Percentiles rank a stretch among this genome's conserved stretches.
Evolutionary conservation across 805 yeast species (phyloP).

Genomic region (Candida ovalis): DNA sequence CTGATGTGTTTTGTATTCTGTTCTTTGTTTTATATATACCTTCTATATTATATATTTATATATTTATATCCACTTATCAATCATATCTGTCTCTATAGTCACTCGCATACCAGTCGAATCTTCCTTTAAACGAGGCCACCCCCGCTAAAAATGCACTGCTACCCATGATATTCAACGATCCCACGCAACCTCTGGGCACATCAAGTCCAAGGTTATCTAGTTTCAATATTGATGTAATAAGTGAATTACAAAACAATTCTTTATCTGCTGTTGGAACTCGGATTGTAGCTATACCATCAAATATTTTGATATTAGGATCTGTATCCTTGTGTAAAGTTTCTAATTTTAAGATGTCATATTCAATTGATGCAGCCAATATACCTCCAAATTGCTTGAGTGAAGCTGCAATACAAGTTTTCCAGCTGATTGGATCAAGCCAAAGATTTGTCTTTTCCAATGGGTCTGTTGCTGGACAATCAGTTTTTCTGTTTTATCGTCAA

Average conservation of each 20-base stretch:
- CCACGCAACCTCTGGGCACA: slow-evolving; percentile 1
- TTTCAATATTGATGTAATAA: slow-evolving; percentile 13
- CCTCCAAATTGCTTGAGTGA: slow-evolving; percentile 26
- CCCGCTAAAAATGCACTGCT: slow-evolving; percentile 22
- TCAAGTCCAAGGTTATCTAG: slow-evolving; percentile 8
- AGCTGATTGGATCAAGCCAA: slow-evolving; percentile 17
- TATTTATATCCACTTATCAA: neutral
- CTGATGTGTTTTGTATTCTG: too few relatives aligned
- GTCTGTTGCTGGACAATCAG: neutral
- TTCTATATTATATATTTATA: neutral
- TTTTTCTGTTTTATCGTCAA: neutral
- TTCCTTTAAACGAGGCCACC: slow-evolving; percentile 9
- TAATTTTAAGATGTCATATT: slow-evolving; percentile 22
- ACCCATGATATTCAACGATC: slow-evolving; percentile 10
- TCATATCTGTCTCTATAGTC: neutral
- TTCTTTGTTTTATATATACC: too few relatives aligned
- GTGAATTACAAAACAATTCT: slow-evolving; percentile 13
- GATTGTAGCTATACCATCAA: slow-evolving; percentile 11
- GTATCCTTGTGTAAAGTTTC: neutral
- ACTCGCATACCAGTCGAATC: neutral
- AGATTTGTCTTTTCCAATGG: neutral
- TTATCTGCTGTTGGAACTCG: slow-evolving; percentile 23
- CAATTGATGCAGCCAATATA: slow-evolving; percentile 23
- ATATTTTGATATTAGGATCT: neutral
- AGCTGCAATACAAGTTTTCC: slow-evolving; percentile 23